Evolutionary conservation across 1,139 yeast genomes (phyloP), one percentile per base, ranked within the genome.

Genomic region (Geotrichum reessii): DNA sequence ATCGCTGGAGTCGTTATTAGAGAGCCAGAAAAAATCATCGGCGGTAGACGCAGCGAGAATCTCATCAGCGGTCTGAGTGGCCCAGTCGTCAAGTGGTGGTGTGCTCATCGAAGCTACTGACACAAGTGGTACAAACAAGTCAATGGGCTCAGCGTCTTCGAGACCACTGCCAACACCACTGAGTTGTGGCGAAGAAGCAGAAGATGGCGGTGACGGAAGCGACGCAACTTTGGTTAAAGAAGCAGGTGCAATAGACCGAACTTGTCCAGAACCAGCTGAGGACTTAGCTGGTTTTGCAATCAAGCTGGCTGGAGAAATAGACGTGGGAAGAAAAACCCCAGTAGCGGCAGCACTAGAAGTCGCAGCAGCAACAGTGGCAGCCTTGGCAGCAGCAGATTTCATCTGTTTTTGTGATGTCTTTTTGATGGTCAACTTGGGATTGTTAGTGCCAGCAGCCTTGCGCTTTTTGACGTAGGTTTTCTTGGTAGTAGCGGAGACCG

Each of bases 11-110:
- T 37, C 28, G 9, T 42, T 48, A 9, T 50, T 54, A 14, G 56
- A 47, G 19, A 56, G 53, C 59, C 59, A 56, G 37, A 56, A 56
- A 25, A 56, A 56, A 8, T 56, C 59, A 5, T 56, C 59, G 28
- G 49, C 44, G 28, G 53, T 42, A 31, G 59, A 56, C 12, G 56
- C 56, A 3, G 59, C 56, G 11, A 52, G 40, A 47, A 56, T 52
- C 27, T 48, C 56, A 25, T 56, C 59, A 12, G 58, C 58, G 21
- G 59, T 56, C 31, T 51, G 52, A 9, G 53, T 22, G 7, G 56
- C 56, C 59, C 59, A 56, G 25, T 48, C 47, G 27, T 52, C 59
- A 31, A 52, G 42, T 3, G 56, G 53, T 2, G 59, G 59, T 12
- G 55, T 42, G 27, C 54, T 40, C 8, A 52, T 42, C 11, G 40